Evolutionary conservation across 2,329 filamentous ascomycete species (phyloP), one percentile per base, ranked within the genome.

Genomic region (Rhynchosporium agropyri): DNA sequence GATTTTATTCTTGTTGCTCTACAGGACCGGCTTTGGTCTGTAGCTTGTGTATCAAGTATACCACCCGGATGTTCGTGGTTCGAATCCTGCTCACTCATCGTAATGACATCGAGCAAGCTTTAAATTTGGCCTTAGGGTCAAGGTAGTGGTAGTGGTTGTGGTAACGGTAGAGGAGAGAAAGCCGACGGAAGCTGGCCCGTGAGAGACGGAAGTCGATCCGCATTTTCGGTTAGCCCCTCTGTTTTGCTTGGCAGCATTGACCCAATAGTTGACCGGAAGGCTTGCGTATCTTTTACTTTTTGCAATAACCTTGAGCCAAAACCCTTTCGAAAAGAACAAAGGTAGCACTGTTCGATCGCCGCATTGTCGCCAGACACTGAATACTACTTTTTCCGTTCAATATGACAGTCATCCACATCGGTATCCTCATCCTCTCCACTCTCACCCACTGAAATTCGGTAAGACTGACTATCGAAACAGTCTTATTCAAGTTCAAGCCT

Each of bases 331-430:
- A 46, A 20, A 46, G 20, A 20, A 20, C 20, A 1, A 20, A 20
- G 20, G 20, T 20, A 1, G 20, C 20, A 20, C 20, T 20, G 20
- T 20, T 20, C 0, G 20, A 20, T 20, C 20, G 20, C 20, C 20
- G 20, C 20, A 20, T 20, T 20, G 20, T 43, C 40, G 13, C 42
- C 42, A 13, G 8, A 2, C 13, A n/a, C 12, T 43, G 7, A 40
- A 12, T 43, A 20, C 20, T 13, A 36, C 9, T 26, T 38, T 12
- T 20, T 42, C 31, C 6, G 43, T 60, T 49, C 49, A 69, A 58
- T 43, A 68, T 69, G 68, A 69, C 68, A 28, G 29, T 69, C 31
- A 64, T 69, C 40, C 68, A 69, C 51, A 65, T 69, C 26, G 67
- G 66, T 66, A 61, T 20, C 20, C 36, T 58, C 62, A 28, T 26